Conservation (phyloP, 2,329 filamentous ascomycete genomes). For the Diaporthe citrichinensis region DNA sequence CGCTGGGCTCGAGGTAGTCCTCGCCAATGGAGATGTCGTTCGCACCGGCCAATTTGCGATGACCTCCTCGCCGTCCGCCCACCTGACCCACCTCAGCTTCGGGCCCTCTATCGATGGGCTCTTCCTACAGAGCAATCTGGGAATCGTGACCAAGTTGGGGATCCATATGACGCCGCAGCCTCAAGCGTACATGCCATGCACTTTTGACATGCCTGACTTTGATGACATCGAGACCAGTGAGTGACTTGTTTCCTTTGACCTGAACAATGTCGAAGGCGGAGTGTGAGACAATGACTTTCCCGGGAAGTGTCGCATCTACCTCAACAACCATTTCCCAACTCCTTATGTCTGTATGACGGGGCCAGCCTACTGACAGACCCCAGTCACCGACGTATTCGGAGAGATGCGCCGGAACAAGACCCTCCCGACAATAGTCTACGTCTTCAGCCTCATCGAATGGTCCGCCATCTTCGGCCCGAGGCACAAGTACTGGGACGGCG, state of each 20-base stretch:
- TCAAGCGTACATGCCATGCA: constrained; percentile 62
- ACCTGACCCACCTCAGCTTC: constrained; percentile 55
- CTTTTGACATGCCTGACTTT: constrained; percentile 60
- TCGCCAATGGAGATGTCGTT: constrained; percentile 48
- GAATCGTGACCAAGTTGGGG: constrained; percentile 69
- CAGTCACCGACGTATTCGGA: constrained; percentile 57
- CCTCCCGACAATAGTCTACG: constrained; percentile 59
- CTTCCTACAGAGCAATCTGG: constrained; percentile 67
- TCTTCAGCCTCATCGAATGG: constrained; percentile 62
- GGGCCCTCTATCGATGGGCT: constrained; percentile 61
- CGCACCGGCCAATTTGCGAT: constrained; percentile 50
- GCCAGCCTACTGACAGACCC: background rate
- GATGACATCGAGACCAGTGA: constrained; percentile 58
- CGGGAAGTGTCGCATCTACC: too few relatives aligned
- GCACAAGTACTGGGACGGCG: constrained; percentile 59
- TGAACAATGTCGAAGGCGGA: background rate
- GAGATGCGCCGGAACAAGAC: constrained; percentile 59
- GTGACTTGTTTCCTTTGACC: constrained; percentile 41
- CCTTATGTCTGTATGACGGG: fast-evolving
- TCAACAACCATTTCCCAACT: too few relatives aligned
- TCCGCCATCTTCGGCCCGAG: constrained; percentile 58
- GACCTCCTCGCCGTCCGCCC: constrained; percentile 55
- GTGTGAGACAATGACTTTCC: too few relatives aligned
- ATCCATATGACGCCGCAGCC: constrained; percentile 58
- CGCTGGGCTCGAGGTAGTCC: constrained; percentile 52